Conservation (phyloP, 2,329 filamentous ascomycete species). For the Pezicula neosporulosa region DNA sequence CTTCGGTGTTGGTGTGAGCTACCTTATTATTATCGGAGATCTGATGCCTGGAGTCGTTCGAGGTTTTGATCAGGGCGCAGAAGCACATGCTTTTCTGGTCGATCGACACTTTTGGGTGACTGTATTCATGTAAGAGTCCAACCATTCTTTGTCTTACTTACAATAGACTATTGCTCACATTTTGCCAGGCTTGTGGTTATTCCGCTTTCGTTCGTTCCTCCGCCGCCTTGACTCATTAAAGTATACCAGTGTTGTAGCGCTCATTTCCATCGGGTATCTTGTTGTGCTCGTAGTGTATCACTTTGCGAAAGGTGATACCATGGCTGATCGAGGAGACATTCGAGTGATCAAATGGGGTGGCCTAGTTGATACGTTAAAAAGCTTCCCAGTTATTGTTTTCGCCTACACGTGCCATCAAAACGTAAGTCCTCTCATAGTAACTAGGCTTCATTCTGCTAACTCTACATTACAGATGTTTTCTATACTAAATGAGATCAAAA, state of each 20-base stretch:
- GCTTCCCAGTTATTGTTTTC: conserved; percentile 93
- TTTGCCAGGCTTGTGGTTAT: conserved; percentile 76
- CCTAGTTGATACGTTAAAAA: conserved; percentile 73
- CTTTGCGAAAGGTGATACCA: conserved; percentile 74
- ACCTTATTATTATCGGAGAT: conserved; percentile 98
- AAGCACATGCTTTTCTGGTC: conserved; percentile 68
- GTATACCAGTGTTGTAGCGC: conserved; percentile 89
- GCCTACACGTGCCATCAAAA: conserved; percentile 99
- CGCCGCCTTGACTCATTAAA: conserved; percentile 91
- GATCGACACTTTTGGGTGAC: conserved; percentile 98
- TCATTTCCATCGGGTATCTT: conserved; percentile 91
- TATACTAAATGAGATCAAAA: conserved; percentile 89
- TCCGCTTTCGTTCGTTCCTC: conserved; percentile 84
- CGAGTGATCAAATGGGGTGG: conserved; percentile 77
- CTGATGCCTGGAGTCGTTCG: conserved; percentile 92
- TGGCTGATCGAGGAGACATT: conserved; percentile 70
- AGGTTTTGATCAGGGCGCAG: conserved; percentile 68
- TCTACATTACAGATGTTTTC: conserved; percentile 80
- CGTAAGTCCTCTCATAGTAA: conserved; percentile 43
- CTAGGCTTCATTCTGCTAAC: conserved; percentile 23
- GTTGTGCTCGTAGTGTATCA: conserved; percentile 92
- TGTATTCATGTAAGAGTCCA: conserved; percentile 72
- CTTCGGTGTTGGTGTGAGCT: conserved; percentile 95
- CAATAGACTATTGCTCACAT: conserved; percentile 9
- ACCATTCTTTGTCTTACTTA: background rate